Conservation (phyloP, 768 basidiomycete species). For the Mycena galopus region DNA sequence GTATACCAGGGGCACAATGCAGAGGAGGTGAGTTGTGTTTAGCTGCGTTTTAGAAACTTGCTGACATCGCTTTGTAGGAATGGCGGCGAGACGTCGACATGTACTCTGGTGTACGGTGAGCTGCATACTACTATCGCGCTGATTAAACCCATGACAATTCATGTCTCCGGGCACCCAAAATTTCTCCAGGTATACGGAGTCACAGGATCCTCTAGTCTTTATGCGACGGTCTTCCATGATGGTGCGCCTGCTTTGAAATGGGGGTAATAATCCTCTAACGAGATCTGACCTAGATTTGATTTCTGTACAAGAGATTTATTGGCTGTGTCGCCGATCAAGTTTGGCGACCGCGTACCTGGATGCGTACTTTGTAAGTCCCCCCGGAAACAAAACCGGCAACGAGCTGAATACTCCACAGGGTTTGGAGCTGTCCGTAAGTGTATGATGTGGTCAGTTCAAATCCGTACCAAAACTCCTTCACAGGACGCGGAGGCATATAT, state of each 20-base stretch:
- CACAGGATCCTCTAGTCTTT: neutral
- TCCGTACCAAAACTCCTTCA: neutral
- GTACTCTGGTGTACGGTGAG: constrained; percentile 19
- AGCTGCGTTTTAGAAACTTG: neutral
- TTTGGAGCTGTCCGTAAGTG: neutral
- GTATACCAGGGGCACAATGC: constrained; percentile 21
- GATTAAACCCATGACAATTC: neutral
- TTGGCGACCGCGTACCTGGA: constrained; percentile 16
- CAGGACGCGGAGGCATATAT: constrained; percentile 14
- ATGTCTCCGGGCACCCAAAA: constrained; percentile 6
- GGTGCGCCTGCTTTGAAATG: neutral
- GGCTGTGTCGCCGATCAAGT: neutral
- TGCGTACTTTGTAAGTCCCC: constrained; percentile 4
- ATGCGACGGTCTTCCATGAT: constrained; percentile 19
- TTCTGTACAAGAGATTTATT: constrained; percentile 11
- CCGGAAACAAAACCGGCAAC: no score
- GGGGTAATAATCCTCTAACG: no score
- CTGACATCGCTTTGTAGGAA: neutral
- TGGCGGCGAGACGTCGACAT: constrained; percentile 14
- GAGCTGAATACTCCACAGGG: neutral
- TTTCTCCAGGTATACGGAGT: constrained; percentile 17
- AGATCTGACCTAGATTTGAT: neutral
- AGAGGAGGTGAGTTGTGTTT: neutral
- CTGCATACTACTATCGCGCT: neutral
- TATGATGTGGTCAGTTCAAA: no score